phyloP scores from a whole-genome alignment of 2,329 filamentous ascomycete genomes.

The Alternaria infectoria region DNA sequence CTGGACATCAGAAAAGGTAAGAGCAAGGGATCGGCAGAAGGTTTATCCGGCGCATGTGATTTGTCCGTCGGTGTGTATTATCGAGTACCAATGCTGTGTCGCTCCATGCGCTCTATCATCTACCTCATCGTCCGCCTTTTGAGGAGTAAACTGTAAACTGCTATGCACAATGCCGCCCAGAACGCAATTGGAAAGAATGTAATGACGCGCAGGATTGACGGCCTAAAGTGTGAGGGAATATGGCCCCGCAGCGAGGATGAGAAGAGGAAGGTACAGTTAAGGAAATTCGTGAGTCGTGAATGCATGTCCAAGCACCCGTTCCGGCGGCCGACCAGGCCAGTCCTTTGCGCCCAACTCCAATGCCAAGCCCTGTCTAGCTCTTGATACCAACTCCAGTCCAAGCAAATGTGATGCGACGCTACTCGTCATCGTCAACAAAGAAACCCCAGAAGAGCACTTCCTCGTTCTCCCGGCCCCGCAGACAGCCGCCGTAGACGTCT shows the following conservation, averaged over 20 bases:
- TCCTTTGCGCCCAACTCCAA: constrained; percentile 42
- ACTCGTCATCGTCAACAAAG: constrained; percentile 41
- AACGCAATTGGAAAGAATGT: constrained; percentile 2
- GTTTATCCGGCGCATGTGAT: constrained; percentile 31
- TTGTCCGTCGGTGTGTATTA: constrained; percentile 25
- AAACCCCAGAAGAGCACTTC: constrained; percentile 47
- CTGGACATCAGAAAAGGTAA: constrained; percentile 13
- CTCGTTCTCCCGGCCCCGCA: constrained; percentile 41
- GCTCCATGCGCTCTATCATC: constrained; percentile 29
- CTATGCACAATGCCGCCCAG: constrained; percentile 30
- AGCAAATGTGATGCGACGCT: constrained; percentile 27
- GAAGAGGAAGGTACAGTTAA: constrained; percentile 26
- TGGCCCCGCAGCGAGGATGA: constrained; percentile 6
- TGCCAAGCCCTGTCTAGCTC: constrained; percentile 34
- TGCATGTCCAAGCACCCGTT: constrained; percentile 36
- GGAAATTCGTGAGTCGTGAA: constrained; percentile 44
- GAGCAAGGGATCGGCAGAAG: constrained; percentile 20
- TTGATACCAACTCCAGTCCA: constrained; percentile 27
- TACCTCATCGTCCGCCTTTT: constrained; percentile 28
- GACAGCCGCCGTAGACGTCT: constrained; percentile 39
- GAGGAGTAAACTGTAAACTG: constrained; percentile 17
- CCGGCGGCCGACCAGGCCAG: constrained; percentile 18
- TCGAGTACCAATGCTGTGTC: constrained; percentile 17
- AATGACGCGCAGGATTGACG: constrained; percentile 22
- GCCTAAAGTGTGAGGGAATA: constrained; percentile 12